Percentiles rank a stretch among this genome's conserved stretches.
phyloP scores from a whole-genome alignment of 139 green algal genomes.

The Chlorella sorokiniana region DNA sequence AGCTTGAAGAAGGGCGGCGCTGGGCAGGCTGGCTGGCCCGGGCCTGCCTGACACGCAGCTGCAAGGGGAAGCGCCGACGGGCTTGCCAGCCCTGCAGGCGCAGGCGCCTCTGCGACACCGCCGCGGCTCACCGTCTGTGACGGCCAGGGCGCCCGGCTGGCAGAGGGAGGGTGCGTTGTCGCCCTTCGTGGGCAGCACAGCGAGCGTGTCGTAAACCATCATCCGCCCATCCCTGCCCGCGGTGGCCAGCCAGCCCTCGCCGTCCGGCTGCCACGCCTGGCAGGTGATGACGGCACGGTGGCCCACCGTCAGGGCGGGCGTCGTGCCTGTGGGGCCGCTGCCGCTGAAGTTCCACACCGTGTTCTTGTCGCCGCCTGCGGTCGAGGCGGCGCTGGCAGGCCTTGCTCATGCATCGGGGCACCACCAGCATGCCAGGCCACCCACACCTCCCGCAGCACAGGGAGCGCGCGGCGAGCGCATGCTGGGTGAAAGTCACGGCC shows the following conservation, averaged over 20 bases:
- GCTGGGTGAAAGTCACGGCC: too few relatives aligned
- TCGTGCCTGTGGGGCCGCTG: conserved; percentile 13
- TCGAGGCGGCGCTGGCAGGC: too few relatives aligned
- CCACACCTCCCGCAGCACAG: too few relatives aligned
- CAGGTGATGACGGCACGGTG: conserved; percentile 30
- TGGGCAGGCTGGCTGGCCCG: neutral
- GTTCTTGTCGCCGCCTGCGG: conserved; percentile 25
- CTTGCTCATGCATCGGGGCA: too few relatives aligned
- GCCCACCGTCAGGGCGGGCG: conserved; percentile 27
- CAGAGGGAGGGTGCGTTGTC: conserved; percentile 25
- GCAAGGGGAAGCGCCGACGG: neutral
- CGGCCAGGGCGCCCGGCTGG: conserved; percentile 20
- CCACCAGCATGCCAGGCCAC: too few relatives aligned
- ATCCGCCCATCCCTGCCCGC: conserved; percentile 31
- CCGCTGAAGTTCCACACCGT: conserved; percentile 41
- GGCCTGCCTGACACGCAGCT: neutral
- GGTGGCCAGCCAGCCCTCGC: conserved; percentile 21
- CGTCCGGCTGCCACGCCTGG: conserved; percentile 43
- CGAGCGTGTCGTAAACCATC: conserved; percentile 21
- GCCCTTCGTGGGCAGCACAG: neutral
- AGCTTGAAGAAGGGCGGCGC: neutral
- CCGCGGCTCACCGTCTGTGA: neutral
- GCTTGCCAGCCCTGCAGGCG: neutral
- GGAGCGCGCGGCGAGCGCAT: too few relatives aligned
- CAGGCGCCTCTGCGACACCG: too few relatives aligned